Conservation (phyloP, 371 early-diverging fungal species). For the Chytridium lagenaria region DNA sequence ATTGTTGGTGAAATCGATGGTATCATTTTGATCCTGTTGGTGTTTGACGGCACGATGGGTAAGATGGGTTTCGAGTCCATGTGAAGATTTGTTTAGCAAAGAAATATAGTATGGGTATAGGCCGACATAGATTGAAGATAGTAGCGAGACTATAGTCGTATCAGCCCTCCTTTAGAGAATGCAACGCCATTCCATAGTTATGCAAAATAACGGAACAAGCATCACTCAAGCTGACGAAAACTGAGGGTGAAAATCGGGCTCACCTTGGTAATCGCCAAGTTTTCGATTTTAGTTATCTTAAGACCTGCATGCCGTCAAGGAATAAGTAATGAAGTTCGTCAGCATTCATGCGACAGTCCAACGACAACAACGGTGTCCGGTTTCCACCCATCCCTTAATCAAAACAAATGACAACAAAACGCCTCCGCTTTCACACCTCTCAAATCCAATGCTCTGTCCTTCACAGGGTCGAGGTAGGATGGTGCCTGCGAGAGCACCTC, state of each 20-base stretch:
- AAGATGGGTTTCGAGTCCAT: not conserved
- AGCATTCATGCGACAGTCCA: no score
- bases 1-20: constrained; percentile 93
- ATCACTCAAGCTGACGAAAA: constrained; percentile 15
- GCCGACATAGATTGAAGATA: not conserved
- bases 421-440: constrained; percentile 67
- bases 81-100: not conserved
- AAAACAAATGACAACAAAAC: not conserved
- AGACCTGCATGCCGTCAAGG: no score
- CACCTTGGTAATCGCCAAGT: constrained; percentile 91
- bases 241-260: not conserved
- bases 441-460: constrained; percentile 89
- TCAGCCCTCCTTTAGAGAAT: not conserved
- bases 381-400: no score
- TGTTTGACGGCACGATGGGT: not conserved
- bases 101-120: not conserved
- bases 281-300: constrained; percentile 90
- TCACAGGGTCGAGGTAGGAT: constrained; percentile 81
- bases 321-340: no score
- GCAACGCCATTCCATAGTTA: not conserved
- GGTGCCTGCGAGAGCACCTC: constrained; percentile 58
- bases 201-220: no score
- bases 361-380: no score
- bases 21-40: constrained; percentile 85
- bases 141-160: not conserved